Percentiles rank a stretch among this genome's conserved stretches.
These are phyloP conservation scores for Fusarium sp. DNA, from an alignment of 2,329 filamentous ascomycete species.

Conservation along the genomic window DNA sequence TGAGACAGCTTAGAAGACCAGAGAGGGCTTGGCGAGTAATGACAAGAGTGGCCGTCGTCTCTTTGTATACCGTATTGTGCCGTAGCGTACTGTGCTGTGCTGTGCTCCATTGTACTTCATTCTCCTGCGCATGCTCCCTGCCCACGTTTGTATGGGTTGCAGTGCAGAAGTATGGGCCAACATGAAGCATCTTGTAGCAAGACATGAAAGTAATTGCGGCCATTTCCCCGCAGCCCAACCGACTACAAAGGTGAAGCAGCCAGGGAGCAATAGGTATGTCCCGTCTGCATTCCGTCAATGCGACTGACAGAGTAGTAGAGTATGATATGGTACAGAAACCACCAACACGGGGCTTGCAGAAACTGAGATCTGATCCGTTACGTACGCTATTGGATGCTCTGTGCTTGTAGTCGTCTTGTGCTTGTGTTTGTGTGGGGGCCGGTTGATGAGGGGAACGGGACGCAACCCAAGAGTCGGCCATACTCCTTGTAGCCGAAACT, in stretches of 20 bases:
- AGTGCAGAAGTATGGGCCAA: constrained; percentile 9
- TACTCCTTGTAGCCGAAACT: constrained; percentile 2
- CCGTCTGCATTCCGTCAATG: constrained; percentile 31
- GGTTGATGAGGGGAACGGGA: constrained; percentile 11
- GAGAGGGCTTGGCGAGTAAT: neutral
- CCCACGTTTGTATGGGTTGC: constrained; percentile 27
- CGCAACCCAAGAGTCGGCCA: constrained; percentile 8
- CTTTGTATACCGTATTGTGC: neutral
- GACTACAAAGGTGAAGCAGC: constrained; percentile 3
- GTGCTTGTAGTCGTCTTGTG: constrained; percentile 9
- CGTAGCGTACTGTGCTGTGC: neutral
- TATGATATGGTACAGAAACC: constrained; percentile 11
- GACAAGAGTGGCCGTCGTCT: neutral
- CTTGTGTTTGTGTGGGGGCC: constrained; percentile 31
- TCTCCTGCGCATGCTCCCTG: constrained; percentile 5
- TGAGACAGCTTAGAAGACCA: neutral
- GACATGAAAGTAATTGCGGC: constrained; percentile 9
- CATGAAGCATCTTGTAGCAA: constrained; percentile 11
- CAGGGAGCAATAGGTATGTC: constrained; percentile 5
- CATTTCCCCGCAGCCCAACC: constrained; percentile 38
- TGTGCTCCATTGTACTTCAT: neutral
- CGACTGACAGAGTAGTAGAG: constrained; percentile 13
- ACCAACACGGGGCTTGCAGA: constrained; percentile 25
- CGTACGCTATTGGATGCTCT: constrained; percentile 30
- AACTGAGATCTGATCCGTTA: constrained; percentile 42